Base-by-base conservation (phyloP, 129 eudicot species). In the Flaveria sonorensis region DNA sequence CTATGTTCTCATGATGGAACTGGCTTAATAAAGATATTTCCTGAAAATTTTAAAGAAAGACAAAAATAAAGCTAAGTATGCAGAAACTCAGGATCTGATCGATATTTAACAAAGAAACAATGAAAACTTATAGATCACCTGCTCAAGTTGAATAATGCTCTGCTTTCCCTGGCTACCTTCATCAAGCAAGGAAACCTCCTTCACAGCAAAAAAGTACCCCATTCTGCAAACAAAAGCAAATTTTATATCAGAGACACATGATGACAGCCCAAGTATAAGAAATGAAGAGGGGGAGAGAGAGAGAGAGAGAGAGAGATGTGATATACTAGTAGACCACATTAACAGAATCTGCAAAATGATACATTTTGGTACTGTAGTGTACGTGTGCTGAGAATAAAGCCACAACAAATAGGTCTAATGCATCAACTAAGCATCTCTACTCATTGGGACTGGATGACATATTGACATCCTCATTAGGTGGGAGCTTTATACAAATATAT, bases 101-200 rank as follows among this genome's bases (percentile, higher is more conserved):
- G 63, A 62, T 70, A 47, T 45, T 14, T 46, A 70, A 48, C 70
- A 52, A 55, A 40, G 56, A 69, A 21, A 10, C 9, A 48, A 66
- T 45, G 51, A 28, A 19, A 46, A 42, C 8, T 10, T 23, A 48
- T 63, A 19, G 43, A 70, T 79, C 68, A 92, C 98, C 92, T 89
- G 92, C 81, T 92, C 90, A 68, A 92, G 96, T 74, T 86, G 92
- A 32, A 23, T 61, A 66, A 92, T 77, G 65, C 95, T 86, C 84
- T 92, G 93, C 82, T 73, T 85, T 79, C 90, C 94, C 74, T 85
- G 88, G 70, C 74, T 79, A 43, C 88, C 94, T 77, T 83, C 86
- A 64, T 92, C 90, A 73, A 86, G 89, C 82, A 90, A 83, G 67
- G 92, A 90, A 46, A 90, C 96, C 79, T 92, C 98, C 89, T 92